Base-by-base conservation (phyloP, 164 flowering plant species). In the Santalum album region DNA sequence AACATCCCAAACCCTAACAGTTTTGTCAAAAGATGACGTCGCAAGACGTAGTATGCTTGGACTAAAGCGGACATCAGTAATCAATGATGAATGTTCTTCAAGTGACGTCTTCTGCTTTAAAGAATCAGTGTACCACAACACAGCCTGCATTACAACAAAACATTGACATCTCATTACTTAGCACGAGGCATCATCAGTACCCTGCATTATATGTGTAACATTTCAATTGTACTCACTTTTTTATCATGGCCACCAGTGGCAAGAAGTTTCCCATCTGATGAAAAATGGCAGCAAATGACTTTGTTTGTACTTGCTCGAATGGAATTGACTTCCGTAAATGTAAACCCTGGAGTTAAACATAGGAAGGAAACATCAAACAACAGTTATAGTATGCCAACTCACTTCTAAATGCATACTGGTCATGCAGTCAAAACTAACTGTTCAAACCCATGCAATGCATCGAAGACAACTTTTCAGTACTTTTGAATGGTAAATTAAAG, bases 161-260 rank as follows among this genome's bases (percentile, higher is more conserved):
- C 6, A 4, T 4, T 3, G 34, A 9, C 34, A 29, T 29, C 34
- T 29, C 6, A 29, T 29, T 29, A 29, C 6, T 29, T 29, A 29
- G 9, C 9, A 9, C 34, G 9, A 29, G 34, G 9, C 34, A 29
- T 29, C 34, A 29, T 29, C 9, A 29, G 6, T 29, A 29, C 9
- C 34, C 34, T 3, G 34, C 6, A 59, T 16, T 29, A 21, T n/a
- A 14, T 29, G 34, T 9, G 9, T 29, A 3, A 29, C 34, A 3
- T 29, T 29, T 4, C 34, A 29, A 29, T 9, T 29, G 58, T 16
- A 49, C 54, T 56, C 40, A 78, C 95, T 79, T 81, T 81, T 49
- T 84, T 92, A 67, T 92, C 92, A 72, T 92, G 96, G 58, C 99
- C 96, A 54, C 91, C 99, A 74, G 73, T 87, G 23, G 92, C 99